phyloP scores from a whole-genome alignment of 345 rosid genomes.

The Rhizophora apiculata region DNA sequence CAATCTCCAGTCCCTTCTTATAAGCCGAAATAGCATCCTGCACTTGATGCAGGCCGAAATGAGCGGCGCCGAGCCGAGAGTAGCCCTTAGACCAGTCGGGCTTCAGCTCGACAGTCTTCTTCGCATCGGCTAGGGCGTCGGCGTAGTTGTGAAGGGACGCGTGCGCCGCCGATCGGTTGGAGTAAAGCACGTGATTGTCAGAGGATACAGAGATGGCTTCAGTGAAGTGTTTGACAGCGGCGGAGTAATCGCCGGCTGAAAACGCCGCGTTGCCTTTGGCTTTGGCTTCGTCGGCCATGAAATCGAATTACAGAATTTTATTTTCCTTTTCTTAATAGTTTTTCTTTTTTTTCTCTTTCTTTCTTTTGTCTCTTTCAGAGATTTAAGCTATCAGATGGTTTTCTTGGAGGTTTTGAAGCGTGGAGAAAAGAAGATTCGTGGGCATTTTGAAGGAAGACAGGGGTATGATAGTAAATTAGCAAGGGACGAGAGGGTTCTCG shows the following conservation, averaged over 20 bases:
- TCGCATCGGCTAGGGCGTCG: slow-evolving; percentile 76
- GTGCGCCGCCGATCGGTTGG: slow-evolving; percentile 94
- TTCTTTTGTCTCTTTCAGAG: too few relatives aligned
- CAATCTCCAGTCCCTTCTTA: slow-evolving; percentile 75
- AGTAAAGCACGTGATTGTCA: slow-evolving; percentile 85
- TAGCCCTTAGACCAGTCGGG: slow-evolving; percentile 96
- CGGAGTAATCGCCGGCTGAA: slow-evolving; percentile 73
- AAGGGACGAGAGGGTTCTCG: slow-evolving; percentile 15
- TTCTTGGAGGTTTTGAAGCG: neutral
- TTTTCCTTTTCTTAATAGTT: too few relatives aligned
- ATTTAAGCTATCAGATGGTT: neutral
- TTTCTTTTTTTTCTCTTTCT: too few relatives aligned
- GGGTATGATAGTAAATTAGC: slow-evolving; percentile 10
- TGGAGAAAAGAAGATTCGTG: neutral
- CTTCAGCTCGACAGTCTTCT: slow-evolving; percentile 89
- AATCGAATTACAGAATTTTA: too few relatives aligned
- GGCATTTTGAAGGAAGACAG: neutral
- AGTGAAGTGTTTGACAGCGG: slow-evolving; percentile 77
- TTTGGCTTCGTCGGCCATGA: slow-evolving; percentile 32
- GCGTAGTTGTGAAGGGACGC: slow-evolving; percentile 71
- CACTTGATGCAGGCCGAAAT: slow-evolving; percentile 53
- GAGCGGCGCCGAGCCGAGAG: slow-evolving; percentile 93
- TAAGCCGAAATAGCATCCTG: slow-evolving; percentile 65
- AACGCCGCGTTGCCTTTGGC: slow-evolving; percentile 93
- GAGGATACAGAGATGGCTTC: slow-evolving; percentile 76